phyloP scores from a whole-genome alignment of 352 stramenopile species.

The Globisporangium perplexum region DNA sequence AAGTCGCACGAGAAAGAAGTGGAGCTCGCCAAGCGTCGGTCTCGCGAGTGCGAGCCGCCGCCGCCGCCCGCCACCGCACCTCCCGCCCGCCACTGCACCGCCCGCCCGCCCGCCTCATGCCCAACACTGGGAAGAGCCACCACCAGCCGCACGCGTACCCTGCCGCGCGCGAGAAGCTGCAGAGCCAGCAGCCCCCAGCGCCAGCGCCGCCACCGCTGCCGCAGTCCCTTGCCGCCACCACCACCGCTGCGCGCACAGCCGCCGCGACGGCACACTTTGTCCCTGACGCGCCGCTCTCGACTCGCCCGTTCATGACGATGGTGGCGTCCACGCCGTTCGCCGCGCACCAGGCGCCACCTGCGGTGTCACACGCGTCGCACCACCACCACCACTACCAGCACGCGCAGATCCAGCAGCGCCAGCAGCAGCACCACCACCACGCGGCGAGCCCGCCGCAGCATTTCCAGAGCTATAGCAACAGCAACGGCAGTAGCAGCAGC shows the following conservation, averaged over 20 bases:
- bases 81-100: too few relatives aligned
- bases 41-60: too few relatives aligned
- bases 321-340: neutral
- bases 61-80: too few relatives aligned
- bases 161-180: constrained; percentile 10
- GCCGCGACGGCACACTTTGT: neutral
- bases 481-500: too few relatives aligned
- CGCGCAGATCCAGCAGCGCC: too few relatives aligned
- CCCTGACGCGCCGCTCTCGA: constrained; percentile 5
- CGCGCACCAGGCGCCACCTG: neutral
- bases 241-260: too few relatives aligned
- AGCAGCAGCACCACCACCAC: neutral
- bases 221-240: too few relatives aligned
- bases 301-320: constrained; percentile 14
- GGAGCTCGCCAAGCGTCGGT: too few relatives aligned
- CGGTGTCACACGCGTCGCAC: too few relatives aligned
- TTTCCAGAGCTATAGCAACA: neutral
- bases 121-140: constrained; percentile 15
- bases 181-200: neutral
- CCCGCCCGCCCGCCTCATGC: constrained; percentile 5
- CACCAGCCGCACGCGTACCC: constrained; percentile 11
- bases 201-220: neutral
- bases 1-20: too few relatives aligned
- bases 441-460: neutral
- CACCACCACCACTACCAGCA: constrained; percentile 1